Evolutionary conservation across 495 filamentous ascomycete genomes (phyloP), one percentile per base, ranked within the genome.

Genomic region (Penicillium maclennaniae): DNA sequence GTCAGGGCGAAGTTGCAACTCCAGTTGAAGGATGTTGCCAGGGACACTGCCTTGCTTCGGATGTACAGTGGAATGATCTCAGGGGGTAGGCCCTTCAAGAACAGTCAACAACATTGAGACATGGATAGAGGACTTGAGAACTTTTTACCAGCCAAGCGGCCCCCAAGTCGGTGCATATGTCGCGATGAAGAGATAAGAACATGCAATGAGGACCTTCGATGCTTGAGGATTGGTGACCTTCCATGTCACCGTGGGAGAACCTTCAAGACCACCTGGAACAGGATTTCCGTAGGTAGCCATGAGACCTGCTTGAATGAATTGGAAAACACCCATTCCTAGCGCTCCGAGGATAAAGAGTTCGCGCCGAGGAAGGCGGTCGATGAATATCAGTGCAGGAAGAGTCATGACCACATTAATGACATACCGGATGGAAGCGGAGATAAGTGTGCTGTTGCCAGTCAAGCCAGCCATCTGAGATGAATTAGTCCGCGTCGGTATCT

Each of bases 401-500:
- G 85, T 88, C 52, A 89, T 63, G 19, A 74, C 71, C 2, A 89
- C 84, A 66, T 88, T 89, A 67, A 92, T 83, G 46, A 90, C 81
- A 64, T 91, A 92, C 57, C 90, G 87, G 46, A 92, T 85, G 0
- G 84, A 86, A 4, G 88, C 80, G 2, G 86, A 85, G 25, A 87
- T 73, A 9, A 90, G 78, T 3, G 84, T 81, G 8, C 38, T 55
- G 28, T 62, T 62, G 1, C 59, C 59, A 15, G 49, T 47, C 2
- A 62, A 38, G 15, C 59, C 84, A 80, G 25, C 77, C 53, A 60
- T 61, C 58, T 60, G 26, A 4, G 0, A 3, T 27, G 14, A 20
- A 46, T 25, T 38, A 34, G 21, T 9, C 5, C 1, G 7, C 21
- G 27, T 14, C 9, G 40, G 14, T 12, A 14, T 28, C 1, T 27